Base-by-base conservation (phyloP, 176 grass and related monocot genomes). In the Bonia amplexicaulis region DNA sequence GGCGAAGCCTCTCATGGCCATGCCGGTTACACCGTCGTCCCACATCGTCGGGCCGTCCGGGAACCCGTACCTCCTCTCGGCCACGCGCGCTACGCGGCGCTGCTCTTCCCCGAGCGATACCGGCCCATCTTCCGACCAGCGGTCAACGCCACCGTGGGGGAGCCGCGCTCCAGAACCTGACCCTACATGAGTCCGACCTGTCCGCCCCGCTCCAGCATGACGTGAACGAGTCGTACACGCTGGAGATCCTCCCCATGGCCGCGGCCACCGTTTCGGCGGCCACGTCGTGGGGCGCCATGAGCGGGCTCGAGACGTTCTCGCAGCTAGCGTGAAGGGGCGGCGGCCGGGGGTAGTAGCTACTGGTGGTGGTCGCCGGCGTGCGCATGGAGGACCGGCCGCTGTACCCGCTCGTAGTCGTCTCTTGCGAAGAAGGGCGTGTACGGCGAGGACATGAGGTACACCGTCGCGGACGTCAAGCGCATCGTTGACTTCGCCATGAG, bases 221-320 rank as follows among this genome's bases (percentile, higher is more conserved):
- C 66, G 91, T 84, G 55, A 91, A 98, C 67, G 96, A 98, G 79
- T 91, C 88, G 12, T 98, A 98, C 85, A 41, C 25, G 72, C 91
- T 98, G 68, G 83, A 79, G 73, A 77, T 98, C 44, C 73, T 80
- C 33, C 42, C 79, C 62, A 35, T 75, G 0, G 79, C 53, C 51
- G 17, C 45, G 13, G 80, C 45, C 33, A 78, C 77, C 57, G 20
- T 98, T 22, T 69, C 70, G 6, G 93, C 93, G 16, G 74, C 39
- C 73, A 95, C 96, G 76, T 72, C 86, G 62, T 98, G 96, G 96
- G 96, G 91, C 57, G 93, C 91, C 85, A 98, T 98, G 85, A 91
- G 72, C 75, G 96, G 96, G 60, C 84, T 98, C n/a, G 96, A 98
- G 77, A 91, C 91, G 20, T 83, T 95, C 83, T 95, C 93, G 59